Conservation (phyloP, 2,329 filamentous ascomycete genomes). For the Hypoxylon sp. region DNA sequence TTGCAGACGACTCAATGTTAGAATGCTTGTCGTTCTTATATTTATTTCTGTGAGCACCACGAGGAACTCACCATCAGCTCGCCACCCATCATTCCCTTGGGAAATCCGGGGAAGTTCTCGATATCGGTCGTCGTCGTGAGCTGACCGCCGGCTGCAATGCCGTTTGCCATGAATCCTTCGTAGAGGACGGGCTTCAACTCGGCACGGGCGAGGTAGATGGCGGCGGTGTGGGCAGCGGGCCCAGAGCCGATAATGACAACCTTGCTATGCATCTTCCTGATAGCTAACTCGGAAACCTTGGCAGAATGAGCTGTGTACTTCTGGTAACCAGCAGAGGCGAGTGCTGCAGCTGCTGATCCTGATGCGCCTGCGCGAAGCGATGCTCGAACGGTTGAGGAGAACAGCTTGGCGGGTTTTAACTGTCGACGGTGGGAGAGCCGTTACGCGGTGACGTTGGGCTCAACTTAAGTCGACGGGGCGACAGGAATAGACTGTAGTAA, state of each 20-base stretch:
- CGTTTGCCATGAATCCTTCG: slow-evolving; percentile 97
- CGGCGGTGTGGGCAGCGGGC: slow-evolving; percentile 95
- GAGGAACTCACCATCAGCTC: slow-evolving; percentile 77
- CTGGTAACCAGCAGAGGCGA: slow-evolving; percentile 70
- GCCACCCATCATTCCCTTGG: slow-evolving; percentile 83
- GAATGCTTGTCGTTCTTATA: not conserved
- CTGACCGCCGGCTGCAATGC: slow-evolving; percentile 94
- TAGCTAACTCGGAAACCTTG: slow-evolving; percentile 51
- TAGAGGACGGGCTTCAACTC: slow-evolving; percentile 96
- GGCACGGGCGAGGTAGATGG: slow-evolving; percentile 93
- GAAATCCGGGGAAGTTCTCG: slow-evolving; percentile 98
- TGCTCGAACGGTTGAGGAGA: slow-evolving; percentile 81
- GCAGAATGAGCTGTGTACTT: slow-evolving; percentile 48
- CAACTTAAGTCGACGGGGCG: slow-evolving; percentile 9
- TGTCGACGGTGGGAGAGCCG: slow-evolving; percentile 1
- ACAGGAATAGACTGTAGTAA: slow-evolving; percentile 22
- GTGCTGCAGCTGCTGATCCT: slow-evolving; percentile 76
- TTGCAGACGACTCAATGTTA: not conserved
- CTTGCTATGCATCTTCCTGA: slow-evolving; percentile 85
- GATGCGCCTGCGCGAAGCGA: slow-evolving; percentile 77
- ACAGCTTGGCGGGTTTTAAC: slow-evolving; percentile 78
- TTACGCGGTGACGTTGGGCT: slow-evolving; percentile 10
- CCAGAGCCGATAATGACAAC: slow-evolving; percentile 95
- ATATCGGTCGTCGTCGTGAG: slow-evolving; percentile 98
- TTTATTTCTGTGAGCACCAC: not conserved